Conservation (phyloP, 257 asterid genomes). For the Nicotiana otophora region DNA sequence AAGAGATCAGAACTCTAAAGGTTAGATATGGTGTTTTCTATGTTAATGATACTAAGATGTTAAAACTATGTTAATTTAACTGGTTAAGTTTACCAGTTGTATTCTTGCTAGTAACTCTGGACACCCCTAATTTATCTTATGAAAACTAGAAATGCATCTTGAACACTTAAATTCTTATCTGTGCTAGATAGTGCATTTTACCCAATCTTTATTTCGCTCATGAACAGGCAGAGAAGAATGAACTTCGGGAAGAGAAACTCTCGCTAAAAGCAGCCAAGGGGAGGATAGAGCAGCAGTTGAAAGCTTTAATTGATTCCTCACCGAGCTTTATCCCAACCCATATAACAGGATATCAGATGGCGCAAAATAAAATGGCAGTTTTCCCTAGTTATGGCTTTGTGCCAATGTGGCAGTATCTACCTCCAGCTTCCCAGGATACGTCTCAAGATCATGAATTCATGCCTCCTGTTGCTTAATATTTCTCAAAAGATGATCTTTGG, state of each 20-base stretch:
- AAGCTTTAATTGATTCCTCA: constrained; percentile 32
- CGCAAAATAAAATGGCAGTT: constrained; percentile 57
- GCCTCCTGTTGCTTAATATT: constrained; percentile 73
- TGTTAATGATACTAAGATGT: too few relatives aligned
- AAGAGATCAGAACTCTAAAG: constrained; percentile 66
- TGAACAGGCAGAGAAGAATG: constrained; percentile 69
- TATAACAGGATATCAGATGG: constrained; percentile 50
- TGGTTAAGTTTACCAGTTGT: not conserved
- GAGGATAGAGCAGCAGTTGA: constrained; percentile 67
- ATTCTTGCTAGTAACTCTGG: too few relatives aligned
- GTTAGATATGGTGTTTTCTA: constrained; percentile 15
- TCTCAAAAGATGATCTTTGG: not conserved
- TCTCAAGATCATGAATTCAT: constrained; percentile 70
- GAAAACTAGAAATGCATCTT: not conserved
- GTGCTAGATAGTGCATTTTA: not conserved
- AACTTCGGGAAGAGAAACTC: constrained; percentile 77
- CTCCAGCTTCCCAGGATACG: constrained; percentile 60
- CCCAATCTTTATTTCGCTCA: not conserved
- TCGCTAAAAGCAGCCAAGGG: constrained; percentile 65
- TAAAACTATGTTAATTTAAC: not conserved
- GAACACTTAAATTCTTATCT: not conserved
- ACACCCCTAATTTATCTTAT: too few relatives aligned
- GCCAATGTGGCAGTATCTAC: constrained; percentile 85
- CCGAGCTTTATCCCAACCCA: constrained; percentile 62
- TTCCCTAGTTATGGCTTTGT: constrained; percentile 62